These are phyloP conservation scores for Trichoderma atroviride DNA, from an alignment of 2,329 filamentous ascomycete genomes.

Conservation along the genomic window DNA sequence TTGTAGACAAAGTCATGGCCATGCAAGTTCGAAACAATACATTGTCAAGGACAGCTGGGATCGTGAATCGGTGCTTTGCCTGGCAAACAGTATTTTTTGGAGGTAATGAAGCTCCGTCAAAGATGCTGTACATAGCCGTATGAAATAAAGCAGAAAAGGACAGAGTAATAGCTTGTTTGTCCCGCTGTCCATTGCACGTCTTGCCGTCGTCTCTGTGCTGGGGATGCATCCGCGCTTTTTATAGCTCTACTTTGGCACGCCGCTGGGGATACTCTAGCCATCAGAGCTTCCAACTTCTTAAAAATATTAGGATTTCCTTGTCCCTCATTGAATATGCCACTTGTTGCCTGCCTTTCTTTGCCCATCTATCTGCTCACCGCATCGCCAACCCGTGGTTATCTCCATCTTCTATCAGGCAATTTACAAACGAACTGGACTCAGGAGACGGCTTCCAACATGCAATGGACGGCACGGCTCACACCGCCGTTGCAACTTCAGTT, in stretches of 20 bases:
- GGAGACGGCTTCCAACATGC: constrained; percentile 13
- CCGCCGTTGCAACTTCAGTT: not conserved
- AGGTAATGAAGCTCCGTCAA: not conserved
- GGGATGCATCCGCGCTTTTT: not conserved
- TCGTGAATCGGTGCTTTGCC: not conserved
- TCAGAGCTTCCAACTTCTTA: not conserved
- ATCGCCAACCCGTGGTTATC: not conserved
- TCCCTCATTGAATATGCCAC: not conserved
- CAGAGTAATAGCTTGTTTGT: not conserved
- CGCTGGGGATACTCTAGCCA: not conserved
- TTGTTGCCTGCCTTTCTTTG: not conserved
- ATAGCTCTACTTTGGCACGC: not conserved
- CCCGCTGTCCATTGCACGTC: not conserved
- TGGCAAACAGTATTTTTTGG: not conserved
- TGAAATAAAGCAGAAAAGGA: not conserved
- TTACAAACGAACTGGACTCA: not conserved
- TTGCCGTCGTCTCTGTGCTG: not conserved
- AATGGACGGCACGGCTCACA: not conserved
- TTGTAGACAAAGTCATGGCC: not conserved
- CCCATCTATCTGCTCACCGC: not conserved
- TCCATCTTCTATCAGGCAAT: too few species aligned
- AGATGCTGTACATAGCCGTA: not conserved
- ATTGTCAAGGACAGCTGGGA: not conserved
- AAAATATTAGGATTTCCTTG: not conserved
- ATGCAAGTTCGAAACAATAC: not conserved